Base-by-base conservation (phyloP, 257 asterid genomes). In the Penstemon newberryi region DNA sequence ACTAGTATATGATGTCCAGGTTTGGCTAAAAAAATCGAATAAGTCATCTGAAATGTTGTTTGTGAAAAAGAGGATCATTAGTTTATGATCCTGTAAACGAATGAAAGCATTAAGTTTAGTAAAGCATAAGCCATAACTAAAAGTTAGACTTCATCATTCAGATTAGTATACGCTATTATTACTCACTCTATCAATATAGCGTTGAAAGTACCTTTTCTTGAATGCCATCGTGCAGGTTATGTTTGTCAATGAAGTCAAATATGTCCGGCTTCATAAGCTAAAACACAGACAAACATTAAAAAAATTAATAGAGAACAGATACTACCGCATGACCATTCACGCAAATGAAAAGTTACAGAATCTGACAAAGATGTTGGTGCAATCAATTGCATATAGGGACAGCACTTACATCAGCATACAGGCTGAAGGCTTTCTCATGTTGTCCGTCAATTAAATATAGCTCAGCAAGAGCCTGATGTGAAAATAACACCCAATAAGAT, bases 211-310 rank as follows among this genome's bases (percentile, higher is more conserved):
- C 99, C 98, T 94, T 94, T 73, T 86, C 93, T 52, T 77, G 91
- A 73, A 91, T 84, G 60, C 78, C 83, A 60, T 91, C 97, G 69
- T 94, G 95, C 82, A 94, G 79, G 75, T 87, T 80, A 78, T 94
- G 96, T 77, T 91, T 94, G 75, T 91, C 96, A 63, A 94, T 86
- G 86, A 94, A 94, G 82, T 87, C 96, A 79, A 89, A 94, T 80
- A 89, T 77, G 65, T 79, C 95, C 0, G 95, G 93, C 83, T 86
- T 89, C 93, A 83, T 87, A 66, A 91, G 89, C 99, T 91, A 96
- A 75, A 80, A 80, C 43, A 63, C 41, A 60, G 5, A 72, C 40
- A 66, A 37, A 69, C 36, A 60, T 65, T 73, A 57, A 49, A 65
- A 66, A 60, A 41, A 63, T 51, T 47, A 59, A 53, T 52, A 70